Evolutionary conservation across 768 basidiomycete genomes (phyloP).

Genomic region (Pulveroboletus frians): DNA sequence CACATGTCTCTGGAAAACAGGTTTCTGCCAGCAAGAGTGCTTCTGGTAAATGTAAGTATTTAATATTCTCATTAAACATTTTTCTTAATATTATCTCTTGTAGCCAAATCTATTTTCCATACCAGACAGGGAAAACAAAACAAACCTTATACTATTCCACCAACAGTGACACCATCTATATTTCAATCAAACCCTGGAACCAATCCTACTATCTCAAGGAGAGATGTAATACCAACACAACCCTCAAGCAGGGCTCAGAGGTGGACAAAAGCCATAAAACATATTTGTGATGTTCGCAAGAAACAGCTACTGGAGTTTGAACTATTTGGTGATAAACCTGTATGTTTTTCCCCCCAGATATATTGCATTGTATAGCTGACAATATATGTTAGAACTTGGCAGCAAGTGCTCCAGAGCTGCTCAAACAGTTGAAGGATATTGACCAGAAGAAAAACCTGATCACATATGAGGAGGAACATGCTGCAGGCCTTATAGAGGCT

Average conservation of each 20-base stretch:
- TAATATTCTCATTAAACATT: background rate
- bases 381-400: conserved; percentile 1
- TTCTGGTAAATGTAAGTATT: background rate
- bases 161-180: background rate
- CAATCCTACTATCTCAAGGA: background rate
- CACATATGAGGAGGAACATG: conserved; percentile 14
- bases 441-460: conserved; percentile 17
- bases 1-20: too few species aligned
- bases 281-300: background rate
- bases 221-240: background rate
- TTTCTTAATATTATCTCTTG: background rate
- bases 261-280: conserved; percentile 12
- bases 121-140: background rate
- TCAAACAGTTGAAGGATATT: conserved; percentile 19
- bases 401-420: conserved; percentile 7
- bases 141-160: background rate
- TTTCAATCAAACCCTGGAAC: background rate
- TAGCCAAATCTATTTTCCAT: background rate
- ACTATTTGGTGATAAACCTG: conserved; percentile 19
- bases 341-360: background rate
- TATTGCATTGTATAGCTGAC: background rate
- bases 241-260: conserved; percentile 4
- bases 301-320: background rate
- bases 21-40: too few species aligned
- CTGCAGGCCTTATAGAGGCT: conserved; percentile 4